Evolutionary conservation across 495 filamentous ascomycete species (phyloP).

Genomic region (Aspergillus cristatus): DNA sequence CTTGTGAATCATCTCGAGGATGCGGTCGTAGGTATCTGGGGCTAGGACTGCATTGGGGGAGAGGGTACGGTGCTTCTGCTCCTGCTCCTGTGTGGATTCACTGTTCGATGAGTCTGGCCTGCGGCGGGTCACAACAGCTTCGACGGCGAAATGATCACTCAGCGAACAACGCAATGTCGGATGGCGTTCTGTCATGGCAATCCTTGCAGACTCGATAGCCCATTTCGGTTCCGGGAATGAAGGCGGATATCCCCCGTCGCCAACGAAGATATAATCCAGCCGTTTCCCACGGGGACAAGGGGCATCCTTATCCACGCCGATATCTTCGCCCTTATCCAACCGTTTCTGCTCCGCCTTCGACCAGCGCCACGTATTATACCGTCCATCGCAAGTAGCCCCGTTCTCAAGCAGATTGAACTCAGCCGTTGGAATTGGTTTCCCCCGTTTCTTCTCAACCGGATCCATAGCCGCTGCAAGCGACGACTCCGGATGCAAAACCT

Average conservation of each 20-base stretch:
- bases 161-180: conserved; percentile 73
- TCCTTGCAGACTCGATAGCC: conserved; percentile 54
- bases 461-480: conserved; percentile 63
- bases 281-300: conserved; percentile 68
- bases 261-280: conserved; percentile 90
- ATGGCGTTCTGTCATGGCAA: conserved; percentile 79
- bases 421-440: conserved; percentile 52
- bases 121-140: conserved; percentile 31
- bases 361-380: conserved; percentile 93
- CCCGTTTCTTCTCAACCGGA: conserved; percentile 44
- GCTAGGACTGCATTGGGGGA: conserved; percentile 32
- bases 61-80: conserved; percentile 4
- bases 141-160: conserved; percentile 86
- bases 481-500: conserved; percentile 66
- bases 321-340: conserved; percentile 49
- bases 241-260: conserved; percentile 30
- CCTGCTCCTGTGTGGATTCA: neutral
- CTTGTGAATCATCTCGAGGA: conserved; percentile 53
- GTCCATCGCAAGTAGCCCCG: conserved; percentile 79
- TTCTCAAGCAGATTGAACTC: conserved; percentile 69
- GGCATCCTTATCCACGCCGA: conserved; percentile 46
- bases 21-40: conserved; percentile 56
- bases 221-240: conserved; percentile 39
- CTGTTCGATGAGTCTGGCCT: neutral
- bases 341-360: conserved; percentile 49